phyloP scores from a whole-genome alignment of 2,329 filamentous ascomycete genomes.

The Rugonectria rugulosa region DNA sequence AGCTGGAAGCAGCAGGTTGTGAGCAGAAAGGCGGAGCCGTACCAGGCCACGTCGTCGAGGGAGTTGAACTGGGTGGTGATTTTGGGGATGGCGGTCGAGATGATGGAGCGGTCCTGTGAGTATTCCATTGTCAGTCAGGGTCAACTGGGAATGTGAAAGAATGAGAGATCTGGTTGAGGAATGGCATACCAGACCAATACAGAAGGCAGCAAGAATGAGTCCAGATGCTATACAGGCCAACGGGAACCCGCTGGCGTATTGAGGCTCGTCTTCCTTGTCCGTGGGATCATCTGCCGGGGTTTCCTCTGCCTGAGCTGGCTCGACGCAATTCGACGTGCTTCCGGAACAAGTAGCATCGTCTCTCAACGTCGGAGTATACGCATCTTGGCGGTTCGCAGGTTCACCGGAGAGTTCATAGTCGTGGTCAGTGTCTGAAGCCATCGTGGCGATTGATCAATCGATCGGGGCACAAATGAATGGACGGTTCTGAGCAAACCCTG shows the following conservation, averaged over 20 bases:
- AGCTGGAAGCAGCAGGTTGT: conserved; percentile 2
- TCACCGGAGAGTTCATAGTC: not conserved
- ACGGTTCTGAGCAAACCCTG: not conserved
- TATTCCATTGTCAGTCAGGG: not conserved
- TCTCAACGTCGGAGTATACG: not conserved
- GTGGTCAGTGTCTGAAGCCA: not conserved
- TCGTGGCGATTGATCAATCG: not conserved
- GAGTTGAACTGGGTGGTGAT: not conserved
- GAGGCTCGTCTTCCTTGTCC: not conserved
- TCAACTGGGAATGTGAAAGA: not conserved
- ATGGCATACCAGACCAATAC: not conserved
- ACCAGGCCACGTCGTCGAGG: conserved; percentile 1
- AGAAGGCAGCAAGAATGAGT: not conserved
- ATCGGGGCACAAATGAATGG: not conserved
- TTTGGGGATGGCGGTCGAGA: not conserved
- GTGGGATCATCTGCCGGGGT: not conserved
- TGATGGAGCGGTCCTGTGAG: not conserved
- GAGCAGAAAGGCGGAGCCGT: not conserved
- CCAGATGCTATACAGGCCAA: not conserved
- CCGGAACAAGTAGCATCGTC: not conserved
- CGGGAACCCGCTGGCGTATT: not conserved
- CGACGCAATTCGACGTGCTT: not conserved
- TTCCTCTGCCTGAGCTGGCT: too few relatives aligned
- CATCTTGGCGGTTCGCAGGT: not conserved
- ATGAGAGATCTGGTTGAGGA: not conserved